phyloP scores from a whole-genome alignment of 352 stramenopile genomes.

The Hyphochytrium catenoides region DNA sequence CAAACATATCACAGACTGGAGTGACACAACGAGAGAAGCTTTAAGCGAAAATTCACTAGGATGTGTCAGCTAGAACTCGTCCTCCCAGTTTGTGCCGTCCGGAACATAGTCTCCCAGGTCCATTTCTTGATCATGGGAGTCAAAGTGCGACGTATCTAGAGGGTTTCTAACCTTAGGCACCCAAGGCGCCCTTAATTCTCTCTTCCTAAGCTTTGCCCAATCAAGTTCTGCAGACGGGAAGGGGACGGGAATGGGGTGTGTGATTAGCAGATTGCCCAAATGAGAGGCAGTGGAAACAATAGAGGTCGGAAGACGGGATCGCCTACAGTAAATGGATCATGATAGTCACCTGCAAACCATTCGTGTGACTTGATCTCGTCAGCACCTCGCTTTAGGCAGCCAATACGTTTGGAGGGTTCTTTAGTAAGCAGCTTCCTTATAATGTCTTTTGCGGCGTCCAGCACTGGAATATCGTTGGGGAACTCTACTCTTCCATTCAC shows the following conservation, averaged over 20 bases:
- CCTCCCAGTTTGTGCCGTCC: slow-evolving; percentile 44
- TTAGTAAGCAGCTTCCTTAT: slow-evolving; percentile 64
- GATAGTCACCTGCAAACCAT: slow-evolving; percentile 66
- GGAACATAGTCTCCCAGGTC: slow-evolving; percentile 24
- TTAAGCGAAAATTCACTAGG: no score
- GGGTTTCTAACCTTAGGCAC: slow-evolving; percentile 56
- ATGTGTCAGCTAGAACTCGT: slow-evolving; percentile 63
- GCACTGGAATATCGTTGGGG: slow-evolving; percentile 44
- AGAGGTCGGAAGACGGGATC: no score
- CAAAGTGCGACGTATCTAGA: slow-evolving; percentile 74
- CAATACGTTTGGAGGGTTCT: slow-evolving; percentile 55
- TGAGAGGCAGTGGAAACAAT: no score
- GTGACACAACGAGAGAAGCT: no score
- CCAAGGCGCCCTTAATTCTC: slow-evolving; percentile 66
- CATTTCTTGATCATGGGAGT: slow-evolving; percentile 39
- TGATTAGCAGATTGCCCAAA: no score
- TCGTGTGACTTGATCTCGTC: slow-evolving; percentile 63
- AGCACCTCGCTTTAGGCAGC: slow-evolving; percentile 57
- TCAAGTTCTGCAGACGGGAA: no score
- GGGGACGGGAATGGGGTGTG: no score
- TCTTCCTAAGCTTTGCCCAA: slow-evolving; percentile 63
- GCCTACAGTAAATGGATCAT: no score
- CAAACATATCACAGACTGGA: no score
- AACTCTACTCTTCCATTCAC: slow-evolving; percentile 80
- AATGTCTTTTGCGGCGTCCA: slow-evolving; percentile 31